Evolutionary conservation across 257 asterid species (phyloP), one percentile per base, ranked within the genome.

Genomic region (Penstemon barbatus): DNA sequence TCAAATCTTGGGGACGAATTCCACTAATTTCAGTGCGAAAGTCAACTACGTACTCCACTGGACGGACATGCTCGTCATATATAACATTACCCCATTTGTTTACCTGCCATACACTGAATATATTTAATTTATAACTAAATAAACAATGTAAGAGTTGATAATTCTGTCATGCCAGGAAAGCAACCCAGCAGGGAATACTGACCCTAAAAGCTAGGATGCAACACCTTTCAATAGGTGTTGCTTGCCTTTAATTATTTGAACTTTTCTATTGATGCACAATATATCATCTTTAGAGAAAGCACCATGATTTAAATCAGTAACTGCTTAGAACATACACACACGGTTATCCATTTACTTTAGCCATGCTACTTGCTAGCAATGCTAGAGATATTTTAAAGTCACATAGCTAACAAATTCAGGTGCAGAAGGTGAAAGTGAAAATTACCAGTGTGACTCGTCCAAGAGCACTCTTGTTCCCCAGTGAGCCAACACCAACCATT

Each of bases 1-100:
- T 88, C 74, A 94, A 73, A 80, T 90, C 95, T 7, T 80, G 85
- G 25, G 96, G 93, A 60, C 99, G 88, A 74, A 94, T 91, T 40
- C 99, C 99, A 81, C 99, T 94, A 59, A 94, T 86, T 76, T 84
- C 85, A 7, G 99, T 89, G 25, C 99, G 97, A 78, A 90, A 94
- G 79, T 94, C 96, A 72, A 87, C 96, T 44, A 94, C 89, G 48
- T 75, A 74, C 65, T 91, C 96, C 66, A 86, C 79, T 3, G 99
- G 99, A 36, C 96, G 96, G 68, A 91, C 99, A 81, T 71, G 79
- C 85, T 90, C 97, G 18, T 90, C 99, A 72, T 83, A 87, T 73
- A 90, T 38, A 18, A 93, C 89, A 81, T 93, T 93, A 70, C 99
- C 96, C 86, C 85, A 89, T 78, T 82, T 79, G 82, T 91, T 94